phyloP scores from a whole-genome alignment of 2,329 filamentous ascomycete genomes.

The Aspergillus pseudonomiae region DNA sequence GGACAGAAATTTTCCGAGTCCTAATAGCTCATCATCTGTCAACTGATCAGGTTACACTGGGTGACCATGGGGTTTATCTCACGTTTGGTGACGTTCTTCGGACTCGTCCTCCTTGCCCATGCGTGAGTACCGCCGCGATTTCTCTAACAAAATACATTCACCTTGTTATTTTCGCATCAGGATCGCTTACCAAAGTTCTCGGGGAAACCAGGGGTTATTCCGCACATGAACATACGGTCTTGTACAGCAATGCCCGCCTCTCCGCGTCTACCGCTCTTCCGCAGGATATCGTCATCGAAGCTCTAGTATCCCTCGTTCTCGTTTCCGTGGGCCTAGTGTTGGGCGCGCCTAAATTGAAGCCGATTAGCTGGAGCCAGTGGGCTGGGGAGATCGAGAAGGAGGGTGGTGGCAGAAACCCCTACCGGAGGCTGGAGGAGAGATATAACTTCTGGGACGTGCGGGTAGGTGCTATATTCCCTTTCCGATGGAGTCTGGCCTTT shows the following conservation, averaged over 20 bases:
- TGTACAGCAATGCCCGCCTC: constrained; percentile 63
- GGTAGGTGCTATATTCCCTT: constrained; percentile 48
- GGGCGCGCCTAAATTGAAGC: constrained; percentile 75
- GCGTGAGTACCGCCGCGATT: constrained; percentile 64
- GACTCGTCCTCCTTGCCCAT: constrained; percentile 78
- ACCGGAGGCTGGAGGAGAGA: constrained; percentile 74
- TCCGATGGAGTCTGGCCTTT: not conserved
- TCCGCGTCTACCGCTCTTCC: constrained; percentile 62
- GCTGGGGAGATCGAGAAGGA: constrained; percentile 71
- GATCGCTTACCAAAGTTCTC: not conserved
- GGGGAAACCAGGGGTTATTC: constrained; percentile 77
- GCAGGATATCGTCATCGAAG: constrained; percentile 85
- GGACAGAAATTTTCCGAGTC: not conserved
- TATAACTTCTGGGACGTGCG: constrained; percentile 87
- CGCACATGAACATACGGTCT: constrained; percentile 83
- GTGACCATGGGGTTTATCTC: constrained; percentile 70
- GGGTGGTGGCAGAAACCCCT: constrained; percentile 74
- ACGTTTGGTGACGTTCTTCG: constrained; percentile 70
- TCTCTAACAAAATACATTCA: too few species aligned
- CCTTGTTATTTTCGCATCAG: not conserved
- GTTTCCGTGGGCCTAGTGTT: constrained; percentile 82
- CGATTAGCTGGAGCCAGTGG: constrained; percentile 84
- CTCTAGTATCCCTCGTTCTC: constrained; percentile 75
- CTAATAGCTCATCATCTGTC: not conserved
- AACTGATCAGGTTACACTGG: constrained; percentile 4